These are phyloP conservation scores for Oehlia diaphana DNA, from an alignment of 192 early-diverging fungal species.

Conservation along the genomic window DNA sequence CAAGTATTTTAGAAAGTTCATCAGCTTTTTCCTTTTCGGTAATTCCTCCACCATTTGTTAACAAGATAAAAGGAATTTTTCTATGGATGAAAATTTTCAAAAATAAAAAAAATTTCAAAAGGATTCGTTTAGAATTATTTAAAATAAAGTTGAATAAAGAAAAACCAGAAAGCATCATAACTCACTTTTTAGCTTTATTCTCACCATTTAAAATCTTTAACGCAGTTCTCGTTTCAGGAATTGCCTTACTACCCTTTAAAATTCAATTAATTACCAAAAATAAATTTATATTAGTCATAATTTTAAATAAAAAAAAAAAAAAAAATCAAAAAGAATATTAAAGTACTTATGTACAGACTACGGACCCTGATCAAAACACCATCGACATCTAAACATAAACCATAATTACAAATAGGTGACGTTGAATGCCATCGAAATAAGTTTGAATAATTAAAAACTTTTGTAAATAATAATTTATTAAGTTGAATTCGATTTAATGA, in stretches of 20 bases:
- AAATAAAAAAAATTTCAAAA: too few species aligned
- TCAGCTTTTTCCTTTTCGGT: conserved; percentile 70
- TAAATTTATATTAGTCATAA: not conserved
- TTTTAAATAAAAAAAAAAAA: not conserved
- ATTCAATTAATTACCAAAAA: not conserved
- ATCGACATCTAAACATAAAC: conserved; percentile 76
- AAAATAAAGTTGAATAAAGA: not conserved
- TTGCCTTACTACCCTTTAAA: conserved; percentile 58
- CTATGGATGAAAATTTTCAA: conserved; percentile 27
- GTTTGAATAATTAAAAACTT: not conserved
- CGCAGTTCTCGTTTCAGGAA: conserved; percentile 68
- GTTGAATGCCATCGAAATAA: not conserved
- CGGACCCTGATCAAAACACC: conserved; percentile 81
- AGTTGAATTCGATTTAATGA: not conserved
- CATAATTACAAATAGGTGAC: conserved; percentile 13
- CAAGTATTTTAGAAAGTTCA: conserved; percentile 61
- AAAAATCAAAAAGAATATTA: not conserved
- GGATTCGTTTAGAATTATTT: too few species aligned
- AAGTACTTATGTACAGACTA: too few species aligned
- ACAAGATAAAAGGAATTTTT: conserved; percentile 71
- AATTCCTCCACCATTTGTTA: conserved; percentile 90
- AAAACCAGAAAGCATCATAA: not conserved
- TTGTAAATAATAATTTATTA: not conserved
- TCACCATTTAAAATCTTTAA: conserved; percentile 66
- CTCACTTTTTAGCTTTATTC: conserved; percentile 43